Evolutionary conservation across 148 eudicot genomes (phyloP), one percentile per base, ranked within the genome.

Genomic region (Chenopodium berlandieri): DNA sequence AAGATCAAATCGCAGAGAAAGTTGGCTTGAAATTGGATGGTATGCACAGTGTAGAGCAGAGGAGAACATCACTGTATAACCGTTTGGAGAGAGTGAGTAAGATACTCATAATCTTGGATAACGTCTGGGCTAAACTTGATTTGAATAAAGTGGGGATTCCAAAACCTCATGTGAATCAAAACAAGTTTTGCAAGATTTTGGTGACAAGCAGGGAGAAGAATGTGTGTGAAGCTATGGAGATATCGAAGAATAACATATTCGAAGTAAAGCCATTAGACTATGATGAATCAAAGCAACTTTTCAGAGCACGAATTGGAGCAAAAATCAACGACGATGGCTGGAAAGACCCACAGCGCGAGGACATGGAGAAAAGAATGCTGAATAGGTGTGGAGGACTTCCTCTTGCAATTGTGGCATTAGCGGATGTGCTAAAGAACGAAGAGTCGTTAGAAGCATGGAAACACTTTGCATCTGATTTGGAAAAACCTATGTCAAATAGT

Each of bases 41-140:
- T 74, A 4, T 23, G 34, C 32, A 50, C 23, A 14, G 1, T 50
- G 14, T 20, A 12, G 22, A 17, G 4, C 32, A 25, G 4, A 50
- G 75, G 7, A 40, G 79, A 0, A 7, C 1, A 40, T 7, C 0
- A 9, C 16, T 81, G 9, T 9, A 66, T 66, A 0, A 27, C 11
- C 1, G 31, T 9, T 12, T 27, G 23, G 40, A 17, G 47, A 23
- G 14, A 48, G 2, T 7, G 52, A 1, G 14, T 48, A 48, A 48
- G 54, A 2, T 82, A 23, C 84, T 82, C 31, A 52, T 82, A 54
- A n/a, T 82, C 27, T 68, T 82, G 56, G 84, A 82, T 32, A 68
- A 82, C 17, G 2, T 82, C 1, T 76, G 79, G 75, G 30, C 34
- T 25, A 30, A 52, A 82, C 56, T 82, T 54, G 63, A 81, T 31